These are phyloP conservation scores for Angomonas deanei DNA, from an alignment of 208 protist species.

Conservation along the genomic window DNA sequence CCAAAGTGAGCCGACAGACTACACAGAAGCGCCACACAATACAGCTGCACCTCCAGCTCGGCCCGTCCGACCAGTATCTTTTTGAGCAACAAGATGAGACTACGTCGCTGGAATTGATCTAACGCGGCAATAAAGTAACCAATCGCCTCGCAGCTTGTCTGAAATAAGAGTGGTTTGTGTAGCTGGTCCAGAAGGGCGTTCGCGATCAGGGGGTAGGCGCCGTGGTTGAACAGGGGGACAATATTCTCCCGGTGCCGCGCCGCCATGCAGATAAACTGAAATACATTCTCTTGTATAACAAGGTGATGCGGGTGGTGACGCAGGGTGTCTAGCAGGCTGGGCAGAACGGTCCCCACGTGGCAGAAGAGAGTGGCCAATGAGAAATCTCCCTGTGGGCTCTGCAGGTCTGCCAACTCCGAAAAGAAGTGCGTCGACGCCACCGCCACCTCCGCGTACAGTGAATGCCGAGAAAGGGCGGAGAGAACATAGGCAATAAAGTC, in stretches of 20 bases:
- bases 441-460: slow-evolving; percentile 21
- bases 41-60: slow-evolving; percentile 24
- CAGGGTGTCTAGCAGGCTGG: slow-evolving; percentile 22
- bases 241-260: slow-evolving; percentile 30
- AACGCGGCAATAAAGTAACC: slow-evolving; percentile 37
- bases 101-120: slow-evolving; percentile 50
- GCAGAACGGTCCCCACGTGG: slow-evolving; percentile 47
- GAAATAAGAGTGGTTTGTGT: slow-evolving; percentile 30
- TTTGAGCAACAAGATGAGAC: slow-evolving; percentile 36
- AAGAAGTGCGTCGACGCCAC: slow-evolving; percentile 31
- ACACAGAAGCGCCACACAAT: slow-evolving; percentile 37
- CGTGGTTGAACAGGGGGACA: slow-evolving; percentile 22
- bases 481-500: slow-evolving; percentile 31
- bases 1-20: slow-evolving; percentile 6
- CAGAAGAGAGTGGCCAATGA: slow-evolving; percentile 36
- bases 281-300: slow-evolving; percentile 21
- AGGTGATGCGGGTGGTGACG: slow-evolving; percentile 20
- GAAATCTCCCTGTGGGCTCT: neutral
- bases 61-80: slow-evolving; percentile 25
- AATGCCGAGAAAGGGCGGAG: slow-evolving; percentile 27
- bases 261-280: slow-evolving; percentile 41
- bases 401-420: slow-evolving; percentile 23
- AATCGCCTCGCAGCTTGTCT: slow-evolving; percentile 30
- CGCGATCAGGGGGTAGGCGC: slow-evolving; percentile 31
- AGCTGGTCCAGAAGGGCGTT: slow-evolving; percentile 6